These are phyloP conservation scores for Neonectria hederae DNA, from an alignment of 2,329 filamentous ascomycete genomes.

Conservation along the genomic window DNA sequence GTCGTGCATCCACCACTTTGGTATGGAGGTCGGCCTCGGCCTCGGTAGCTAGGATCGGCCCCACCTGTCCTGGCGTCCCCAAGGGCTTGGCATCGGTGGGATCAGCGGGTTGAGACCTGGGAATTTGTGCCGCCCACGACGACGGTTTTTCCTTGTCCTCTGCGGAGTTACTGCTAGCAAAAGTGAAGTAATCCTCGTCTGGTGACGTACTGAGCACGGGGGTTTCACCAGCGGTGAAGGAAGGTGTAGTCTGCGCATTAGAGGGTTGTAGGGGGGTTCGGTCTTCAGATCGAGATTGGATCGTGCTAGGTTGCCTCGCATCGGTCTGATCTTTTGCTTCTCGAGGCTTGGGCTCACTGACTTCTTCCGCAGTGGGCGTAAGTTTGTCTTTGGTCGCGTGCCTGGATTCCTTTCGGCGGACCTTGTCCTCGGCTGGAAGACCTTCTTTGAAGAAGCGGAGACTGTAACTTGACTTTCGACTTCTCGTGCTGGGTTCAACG, in stretches of 20 bases:
- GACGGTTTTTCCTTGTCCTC: constrained; percentile 23
- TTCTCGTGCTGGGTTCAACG: constrained; percentile 70
- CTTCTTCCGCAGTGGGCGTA: constrained; percentile 49
- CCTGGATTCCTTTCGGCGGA: constrained; percentile 61
- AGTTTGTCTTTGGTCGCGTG: constrained; percentile 53
- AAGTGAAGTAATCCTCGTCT: constrained; percentile 39
- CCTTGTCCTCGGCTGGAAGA: constrained; percentile 66
- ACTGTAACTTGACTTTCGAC: constrained; percentile 73
- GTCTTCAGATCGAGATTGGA: constrained; percentile 29
- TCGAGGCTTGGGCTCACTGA: constrained; percentile 10
- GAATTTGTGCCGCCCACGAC: constrained; percentile 30
- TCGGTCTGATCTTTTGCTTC: constrained; percentile 1
- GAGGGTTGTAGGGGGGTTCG: constrained; percentile 15
- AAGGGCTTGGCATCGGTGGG: constrained; percentile 36
- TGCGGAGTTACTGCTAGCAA: constrained; percentile 22
- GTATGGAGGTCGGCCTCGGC: constrained; percentile 35
- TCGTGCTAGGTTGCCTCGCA: constrained; percentile 18
- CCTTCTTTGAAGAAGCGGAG: constrained; percentile 74
- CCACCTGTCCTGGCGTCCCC: constrained; percentile 35
- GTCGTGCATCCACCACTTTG: constrained; percentile 45
- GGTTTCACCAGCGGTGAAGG: constrained; percentile 27
- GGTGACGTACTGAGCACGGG: constrained; percentile 35
- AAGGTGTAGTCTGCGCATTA: background rate
- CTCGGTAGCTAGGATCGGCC: constrained; percentile 37
- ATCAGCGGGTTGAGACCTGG: constrained; percentile 27